Evolutionary conservation across 1,284 basidiomycete genomes (phyloP), one percentile per base, ranked within the genome.

Genomic region (Puccinia coronata): DNA sequence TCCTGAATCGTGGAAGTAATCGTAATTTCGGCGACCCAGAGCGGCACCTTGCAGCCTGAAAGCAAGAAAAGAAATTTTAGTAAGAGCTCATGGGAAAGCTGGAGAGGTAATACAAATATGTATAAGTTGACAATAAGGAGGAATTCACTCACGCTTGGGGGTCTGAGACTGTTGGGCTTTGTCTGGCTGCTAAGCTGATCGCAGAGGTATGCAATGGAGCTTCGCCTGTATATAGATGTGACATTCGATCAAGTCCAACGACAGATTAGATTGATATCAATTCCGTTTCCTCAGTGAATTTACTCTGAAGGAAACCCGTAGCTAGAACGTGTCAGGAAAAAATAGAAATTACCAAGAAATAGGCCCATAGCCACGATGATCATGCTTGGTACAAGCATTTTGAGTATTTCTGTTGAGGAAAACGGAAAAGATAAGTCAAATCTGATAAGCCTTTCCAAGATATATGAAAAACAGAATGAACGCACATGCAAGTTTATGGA

Each of bases 141-240:
- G n/a, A n/a, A n/a, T 31, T 59, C 34, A 14, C 57, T 59, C 57
- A 59, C 57, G 28, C 57, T 8, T 59, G 57, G 57, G 57, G 57
- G 28, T 34, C n/a, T n/a, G n/a, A n/a, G n/a, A n/a, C 57, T 59
- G 18, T 25, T 59, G 57, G 28, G 28, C 28, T 34, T 6, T 59
- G 57, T 59, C 57, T 59, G 12, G 57, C 57, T 59, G 57, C 28
- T 31, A 59, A 59, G 57, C 57, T 59, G 31, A 31, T 28, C 25
- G 57, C 57, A 14, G 31, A 59, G 28, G 57, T 59, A 31, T 5
- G 8, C 12, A 31, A 31, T 59, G 57, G 9, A 59, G 28, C 8
- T 34, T 59, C 28, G 57, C 57, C 57, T 59, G 57, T 59, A 25
- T n/a, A n/a, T n/a, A n/a, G n/a, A n/a, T n/a, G n/a, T 18, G 57